These are phyloP conservation scores for Cicer yamashitae DNA, from an alignment of 306 rosid species.

Conservation along the genomic window DNA sequence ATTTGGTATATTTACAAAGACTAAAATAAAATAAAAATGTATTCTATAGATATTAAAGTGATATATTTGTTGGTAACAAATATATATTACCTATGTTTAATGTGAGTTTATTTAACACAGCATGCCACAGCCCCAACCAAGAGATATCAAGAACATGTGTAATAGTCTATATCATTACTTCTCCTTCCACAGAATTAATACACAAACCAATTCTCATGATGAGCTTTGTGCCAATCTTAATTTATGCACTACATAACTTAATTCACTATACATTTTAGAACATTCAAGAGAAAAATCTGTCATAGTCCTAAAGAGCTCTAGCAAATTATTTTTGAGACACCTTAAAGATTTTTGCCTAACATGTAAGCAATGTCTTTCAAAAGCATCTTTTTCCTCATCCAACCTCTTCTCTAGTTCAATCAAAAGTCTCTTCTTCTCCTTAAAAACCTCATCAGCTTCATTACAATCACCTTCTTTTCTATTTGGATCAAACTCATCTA, in stretches of 20 bases:
- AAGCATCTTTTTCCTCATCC: constrained; percentile 66
- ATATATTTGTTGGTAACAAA: too few species aligned
- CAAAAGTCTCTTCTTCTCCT: constrained; percentile 59
- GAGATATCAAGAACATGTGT: neutral
- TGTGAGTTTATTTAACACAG: too few species aligned
- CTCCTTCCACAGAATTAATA: neutral
- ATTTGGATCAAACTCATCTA: constrained; percentile 55
- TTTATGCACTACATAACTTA: constrained; percentile 55
- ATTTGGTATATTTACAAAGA: too few species aligned
- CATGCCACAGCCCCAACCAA: too few species aligned
- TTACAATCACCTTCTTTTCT: constrained; percentile 48
- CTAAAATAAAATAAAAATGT: too few species aligned
- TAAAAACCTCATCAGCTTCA: constrained; percentile 50
- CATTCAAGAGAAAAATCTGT: constrained; percentile 63
- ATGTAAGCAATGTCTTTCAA: constrained; percentile 58
- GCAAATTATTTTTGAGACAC: constrained; percentile 67
- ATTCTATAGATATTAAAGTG: too few species aligned
- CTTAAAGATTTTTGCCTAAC: constrained; percentile 82
- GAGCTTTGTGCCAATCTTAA: constrained; percentile 46
- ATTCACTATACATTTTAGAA: constrained; percentile 64
- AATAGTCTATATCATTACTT: too few species aligned
- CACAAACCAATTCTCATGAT: constrained; percentile 41
- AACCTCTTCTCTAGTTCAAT: constrained; percentile 68
- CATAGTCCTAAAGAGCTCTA: constrained; percentile 76
- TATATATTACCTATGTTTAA: too few species aligned